Conservation (phyloP, 306 rosid species). For the Delonix regia region DNA sequence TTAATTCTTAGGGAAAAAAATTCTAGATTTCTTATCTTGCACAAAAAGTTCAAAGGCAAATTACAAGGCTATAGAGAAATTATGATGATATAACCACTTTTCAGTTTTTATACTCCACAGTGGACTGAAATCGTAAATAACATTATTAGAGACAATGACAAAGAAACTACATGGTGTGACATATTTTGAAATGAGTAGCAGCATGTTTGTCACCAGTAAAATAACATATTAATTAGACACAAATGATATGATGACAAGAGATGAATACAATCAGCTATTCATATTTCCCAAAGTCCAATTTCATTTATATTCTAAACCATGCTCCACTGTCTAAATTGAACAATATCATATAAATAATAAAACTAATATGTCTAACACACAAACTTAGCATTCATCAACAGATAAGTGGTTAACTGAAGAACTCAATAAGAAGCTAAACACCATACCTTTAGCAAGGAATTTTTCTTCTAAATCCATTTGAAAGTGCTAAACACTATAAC, state of each 20-base stretch:
- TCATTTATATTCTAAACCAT: constrained; percentile 9
- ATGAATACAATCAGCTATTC: constrained; percentile 9
- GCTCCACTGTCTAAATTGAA: constrained; percentile 1
- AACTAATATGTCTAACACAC: constrained; percentile 26
- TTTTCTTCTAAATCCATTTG: constrained; percentile 79
- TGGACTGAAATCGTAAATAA: neutral
- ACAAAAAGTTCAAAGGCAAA: constrained; percentile 1
- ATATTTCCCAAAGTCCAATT: constrained; percentile 28
- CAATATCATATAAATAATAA: constrained; percentile 25
- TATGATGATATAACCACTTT: constrained; percentile 9
- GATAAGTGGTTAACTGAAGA: neutral
- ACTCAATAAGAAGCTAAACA: constrained; percentile 26
- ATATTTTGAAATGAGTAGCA: constrained; percentile 21
- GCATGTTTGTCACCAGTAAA: constrained; percentile 11
- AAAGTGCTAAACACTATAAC: constrained; percentile 34
- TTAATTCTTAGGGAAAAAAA: neutral
- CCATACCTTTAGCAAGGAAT: constrained; percentile 65
- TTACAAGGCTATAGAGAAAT: constrained; percentile 1
- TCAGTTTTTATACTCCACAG: neutral
- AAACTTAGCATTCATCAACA: constrained; percentile 25
- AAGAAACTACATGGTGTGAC: constrained; percentile 10
- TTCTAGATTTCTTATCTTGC: constrained; percentile 18
- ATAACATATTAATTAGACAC: constrained; percentile 19
- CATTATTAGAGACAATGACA: neutral
- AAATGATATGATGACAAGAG: constrained; percentile 4